Percentiles rank a stretch among this genome's conserved stretches.
Conservation (phyloP, 441 rosid species). For the Erysimum pusillum region DNA sequence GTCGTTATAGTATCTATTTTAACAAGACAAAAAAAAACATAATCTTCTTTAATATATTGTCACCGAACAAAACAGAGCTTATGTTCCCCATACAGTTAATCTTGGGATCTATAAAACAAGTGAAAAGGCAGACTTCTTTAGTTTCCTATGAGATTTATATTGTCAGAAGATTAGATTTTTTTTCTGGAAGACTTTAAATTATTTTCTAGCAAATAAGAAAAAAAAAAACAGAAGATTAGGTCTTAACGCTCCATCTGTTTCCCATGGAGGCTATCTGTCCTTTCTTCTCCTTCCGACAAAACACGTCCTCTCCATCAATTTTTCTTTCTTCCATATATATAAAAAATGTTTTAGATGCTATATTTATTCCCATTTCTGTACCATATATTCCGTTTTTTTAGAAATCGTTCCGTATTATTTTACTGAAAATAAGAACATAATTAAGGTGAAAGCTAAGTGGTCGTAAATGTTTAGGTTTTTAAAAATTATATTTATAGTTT, state of each 20-base stretch:
- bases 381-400: too few species aligned
- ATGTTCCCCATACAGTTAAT: slow-evolving; percentile 31
- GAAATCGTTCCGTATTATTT: too few species aligned
- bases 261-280: slow-evolving; percentile 45
- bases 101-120: slow-evolving; percentile 38
- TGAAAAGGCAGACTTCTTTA: slow-evolving; percentile 36
- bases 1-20: neutral
- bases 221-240: slow-evolving; percentile 26
- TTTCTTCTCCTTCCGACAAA: slow-evolving; percentile 47
- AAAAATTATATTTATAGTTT: too few species aligned
- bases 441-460: too few species aligned
- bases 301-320: slow-evolving; percentile 38
- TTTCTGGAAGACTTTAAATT: neutral
- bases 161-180: slow-evolving; percentile 44
- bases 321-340: neutral
- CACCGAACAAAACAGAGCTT: slow-evolving; percentile 30
- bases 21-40: neutral
- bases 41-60: neutral
- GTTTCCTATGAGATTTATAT: slow-evolving; percentile 43
- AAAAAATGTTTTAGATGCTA: neutral
- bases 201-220: neutral
- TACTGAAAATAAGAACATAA: too few species aligned
- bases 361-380: too few species aligned
- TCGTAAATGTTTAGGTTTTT: too few species aligned
- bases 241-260: slow-evolving; percentile 42